Evolutionary conservation across 2,329 filamentous ascomycete genomes (phyloP), one percentile per base, ranked within the genome.

Genomic region (Paracorniculantispora psalliotae): DNA sequence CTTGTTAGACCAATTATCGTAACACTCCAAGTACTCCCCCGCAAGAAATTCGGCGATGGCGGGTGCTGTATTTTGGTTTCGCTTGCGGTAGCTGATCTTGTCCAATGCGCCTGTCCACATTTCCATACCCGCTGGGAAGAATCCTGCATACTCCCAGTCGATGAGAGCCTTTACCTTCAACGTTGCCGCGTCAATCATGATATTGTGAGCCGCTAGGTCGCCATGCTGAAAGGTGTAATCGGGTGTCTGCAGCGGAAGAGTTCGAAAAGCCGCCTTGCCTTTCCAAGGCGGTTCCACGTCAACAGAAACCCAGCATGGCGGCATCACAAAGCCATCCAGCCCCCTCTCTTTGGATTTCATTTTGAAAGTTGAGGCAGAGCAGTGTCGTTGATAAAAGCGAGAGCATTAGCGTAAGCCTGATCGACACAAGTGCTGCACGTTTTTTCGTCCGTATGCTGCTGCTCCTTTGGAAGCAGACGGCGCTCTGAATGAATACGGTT

Each of bases 241-340:
- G 4, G 62, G 15, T 50, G 57, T 28, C 41, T 47, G 17, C 7
- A 59, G 35, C 3, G 62, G 58, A 19, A 61, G 15, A 35, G 55
- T 60, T 12, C 43, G 51, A 4, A 25, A 62, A 17, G 23, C 21
- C 28, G 48, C 37, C 37, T 59, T 57, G 35, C 59, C 50, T 25
- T 57, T 49, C 60, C 60, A 62, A 15, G 60, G 57, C 2, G 39
- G 19, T 4, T 26, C 2, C 4, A 35, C 15, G 59, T 59, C 62
- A 1, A 57, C 23, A 26, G n/a, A 10, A 1, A 63, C 12, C 62
- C 62, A 63, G 12, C 28, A 30, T 13, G 62, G 62, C 17, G 61
- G 61, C 61, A 63, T 63, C 19, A 61, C 62, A 43, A 62, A 63
- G 19, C 61, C 62, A n/a, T 63, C 55, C 9, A 62, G 48, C 5